Evolutionary conservation across 1,284 basidiomycete species (phyloP).

Genomic region (Leccinum subfulvum): DNA sequence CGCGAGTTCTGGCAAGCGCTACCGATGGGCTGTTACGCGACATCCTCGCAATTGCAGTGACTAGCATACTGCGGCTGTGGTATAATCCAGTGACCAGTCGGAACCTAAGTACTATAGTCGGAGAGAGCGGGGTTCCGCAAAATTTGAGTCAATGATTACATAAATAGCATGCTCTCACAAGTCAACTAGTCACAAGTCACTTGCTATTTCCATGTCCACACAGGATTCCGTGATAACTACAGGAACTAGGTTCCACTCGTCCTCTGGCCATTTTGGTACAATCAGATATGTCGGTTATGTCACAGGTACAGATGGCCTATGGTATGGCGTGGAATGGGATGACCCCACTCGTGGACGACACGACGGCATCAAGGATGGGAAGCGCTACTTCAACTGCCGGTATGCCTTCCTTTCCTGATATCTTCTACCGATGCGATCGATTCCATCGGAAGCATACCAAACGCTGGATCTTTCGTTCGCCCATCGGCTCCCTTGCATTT

Average conservation of each 20-base stretch:
- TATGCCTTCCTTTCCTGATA: constrained; percentile 38
- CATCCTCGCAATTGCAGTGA: constrained; percentile 31
- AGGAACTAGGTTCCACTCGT: constrained; percentile 53
- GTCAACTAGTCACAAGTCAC: background rate
- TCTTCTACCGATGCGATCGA: constrained; percentile 10
- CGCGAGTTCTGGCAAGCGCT: constrained; percentile 49
- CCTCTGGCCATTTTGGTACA: constrained; percentile 56
- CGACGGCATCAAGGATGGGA: constrained; percentile 77
- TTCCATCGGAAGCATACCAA: constrained; percentile 41
- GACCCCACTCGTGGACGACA: constrained; percentile 83
- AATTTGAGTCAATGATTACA: constrained; percentile 14
- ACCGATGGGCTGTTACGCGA: constrained; percentile 30
- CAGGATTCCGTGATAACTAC: constrained; percentile 28
- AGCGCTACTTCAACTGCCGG: constrained; percentile 78
- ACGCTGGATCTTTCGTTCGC: constrained; percentile 75
- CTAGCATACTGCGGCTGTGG: constrained; percentile 31
- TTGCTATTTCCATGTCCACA: constrained; percentile 17
- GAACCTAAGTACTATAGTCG: background rate
- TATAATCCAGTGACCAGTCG: constrained; percentile 7
- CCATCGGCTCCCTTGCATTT: constrained; percentile 53
- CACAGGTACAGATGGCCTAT: constrained; percentile 62
- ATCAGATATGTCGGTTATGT: constrained; percentile 72
- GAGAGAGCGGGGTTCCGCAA: constrained; percentile 4
- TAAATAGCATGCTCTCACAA: constrained; percentile 10
- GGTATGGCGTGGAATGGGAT: constrained; percentile 98